Evolutionary conservation across 768 basidiomycete species (phyloP).

Genomic region (Mycena rebaudengoi): DNA sequence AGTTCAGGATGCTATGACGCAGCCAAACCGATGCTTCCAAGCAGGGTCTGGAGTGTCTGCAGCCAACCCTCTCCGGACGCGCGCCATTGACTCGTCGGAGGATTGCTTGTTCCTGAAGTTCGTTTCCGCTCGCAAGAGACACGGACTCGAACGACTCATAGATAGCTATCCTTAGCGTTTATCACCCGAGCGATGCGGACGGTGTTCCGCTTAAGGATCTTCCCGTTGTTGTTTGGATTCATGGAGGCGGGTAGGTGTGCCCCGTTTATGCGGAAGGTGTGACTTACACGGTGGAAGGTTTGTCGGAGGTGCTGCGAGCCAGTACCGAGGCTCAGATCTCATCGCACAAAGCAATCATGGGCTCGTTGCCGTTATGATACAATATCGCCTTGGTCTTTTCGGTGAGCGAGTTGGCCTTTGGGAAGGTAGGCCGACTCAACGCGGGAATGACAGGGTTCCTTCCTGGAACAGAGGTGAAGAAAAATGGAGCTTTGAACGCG

Average conservation of each 20-base stretch:
- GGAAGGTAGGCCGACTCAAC: too few species aligned
- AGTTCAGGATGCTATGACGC: background rate
- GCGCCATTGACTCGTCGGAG: conserved; percentile 26
- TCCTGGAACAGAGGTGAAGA: conserved; percentile 33
- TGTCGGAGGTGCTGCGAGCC: background rate
- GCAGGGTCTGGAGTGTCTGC: background rate
- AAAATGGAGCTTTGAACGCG: conserved; percentile 36
- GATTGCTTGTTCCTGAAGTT: conserved; percentile 46
- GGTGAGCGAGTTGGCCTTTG: background rate
- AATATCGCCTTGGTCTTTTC: conserved; percentile 35
- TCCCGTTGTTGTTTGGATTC: conserved; percentile 32
- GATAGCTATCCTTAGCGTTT: too few species aligned
- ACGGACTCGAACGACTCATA: background rate
- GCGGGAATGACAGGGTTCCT: conserved; percentile 33
- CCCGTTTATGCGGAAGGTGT: background rate
- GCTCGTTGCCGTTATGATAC: conserved; percentile 30
- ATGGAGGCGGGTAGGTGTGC: conserved; percentile 26
- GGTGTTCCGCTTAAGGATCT: conserved; percentile 16
- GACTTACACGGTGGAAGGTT: background rate
- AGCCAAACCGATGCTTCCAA: conserved; percentile 12
- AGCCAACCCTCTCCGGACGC: conserved; percentile 8
- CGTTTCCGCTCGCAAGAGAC: conserved; percentile 24
- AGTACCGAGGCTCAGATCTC: conserved; percentile 24
- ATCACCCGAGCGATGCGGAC: background rate
- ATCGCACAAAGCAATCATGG: conserved; percentile 24